Evolutionary conservation across 805 yeast species (phyloP).

Genomic region (Barnettozyma botsteinii): DNA sequence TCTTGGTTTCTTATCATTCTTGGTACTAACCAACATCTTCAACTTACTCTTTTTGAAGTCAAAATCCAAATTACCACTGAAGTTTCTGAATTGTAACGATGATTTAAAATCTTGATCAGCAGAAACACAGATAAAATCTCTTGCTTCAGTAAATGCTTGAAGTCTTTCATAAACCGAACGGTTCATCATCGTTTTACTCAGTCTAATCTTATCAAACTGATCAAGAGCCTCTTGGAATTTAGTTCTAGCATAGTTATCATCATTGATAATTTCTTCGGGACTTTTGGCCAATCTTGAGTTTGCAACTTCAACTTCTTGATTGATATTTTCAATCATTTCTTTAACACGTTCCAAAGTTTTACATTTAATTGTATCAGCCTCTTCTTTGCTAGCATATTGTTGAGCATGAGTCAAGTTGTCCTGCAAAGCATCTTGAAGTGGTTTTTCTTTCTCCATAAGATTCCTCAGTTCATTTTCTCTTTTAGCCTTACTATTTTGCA

Average conservation of each 20-base stretch:
- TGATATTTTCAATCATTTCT: constrained; percentile 41
- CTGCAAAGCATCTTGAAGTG: constrained; percentile 13
- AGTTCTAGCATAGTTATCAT: constrained; percentile 39
- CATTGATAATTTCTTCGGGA: constrained; percentile 47
- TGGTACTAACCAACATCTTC: constrained; percentile 55
- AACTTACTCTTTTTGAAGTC: constrained; percentile 48
- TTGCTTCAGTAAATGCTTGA: constrained; percentile 35
- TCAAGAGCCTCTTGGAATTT: constrained; percentile 38
- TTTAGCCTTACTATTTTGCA: constrained; percentile 12
- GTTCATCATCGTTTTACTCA: constrained; percentile 28
- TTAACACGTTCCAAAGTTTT: constrained; percentile 44
- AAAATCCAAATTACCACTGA: constrained; percentile 65
- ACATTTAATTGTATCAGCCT: constrained; percentile 34
- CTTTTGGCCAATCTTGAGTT: constrained; percentile 50
- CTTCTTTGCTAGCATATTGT: constrained; percentile 42
- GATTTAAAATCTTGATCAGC: constrained; percentile 53
- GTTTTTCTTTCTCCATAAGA: constrained; percentile 16
- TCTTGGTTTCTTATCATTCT: constrained; percentile 51
- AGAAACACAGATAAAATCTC: constrained; percentile 37
- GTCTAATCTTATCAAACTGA: constrained; percentile 32
- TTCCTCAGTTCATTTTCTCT: constrained; percentile 20
- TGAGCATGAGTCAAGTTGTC: constrained; percentile 27
- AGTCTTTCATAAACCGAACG: constrained; percentile 39
- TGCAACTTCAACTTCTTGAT: constrained; percentile 42
- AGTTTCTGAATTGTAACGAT: constrained; percentile 61